phyloP scores from a whole-genome alignment of 1,139 yeast species.

The Taphrina confusa region DNA sequence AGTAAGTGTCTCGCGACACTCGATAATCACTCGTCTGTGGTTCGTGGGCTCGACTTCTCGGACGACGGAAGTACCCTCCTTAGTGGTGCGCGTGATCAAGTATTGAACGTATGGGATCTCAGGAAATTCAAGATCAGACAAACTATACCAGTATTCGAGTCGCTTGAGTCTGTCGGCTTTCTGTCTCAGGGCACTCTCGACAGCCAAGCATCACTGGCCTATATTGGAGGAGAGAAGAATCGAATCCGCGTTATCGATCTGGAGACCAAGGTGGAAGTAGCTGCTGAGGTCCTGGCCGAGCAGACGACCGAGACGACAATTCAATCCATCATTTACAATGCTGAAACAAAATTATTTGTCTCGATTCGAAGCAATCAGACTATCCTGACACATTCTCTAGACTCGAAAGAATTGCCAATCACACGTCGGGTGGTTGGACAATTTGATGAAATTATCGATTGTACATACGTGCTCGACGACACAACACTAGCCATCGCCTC shows the following conservation, averaged over 20 bases:
- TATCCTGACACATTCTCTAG: conserved; percentile 54
- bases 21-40: conserved; percentile 79
- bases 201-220: conserved; percentile 50
- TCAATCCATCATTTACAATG: conserved; percentile 37
- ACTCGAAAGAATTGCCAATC: conserved; percentile 49
- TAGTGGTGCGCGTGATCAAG: conserved; percentile 88
- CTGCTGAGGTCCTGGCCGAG: conserved; percentile 39
- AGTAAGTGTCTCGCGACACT: conserved; percentile 64
- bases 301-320: conserved; percentile 40
- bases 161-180: conserved; percentile 36
- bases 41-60: conserved; percentile 75
- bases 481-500: conserved; percentile 75
- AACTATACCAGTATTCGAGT: conserved; percentile 69
- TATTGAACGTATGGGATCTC: conserved; percentile 64
- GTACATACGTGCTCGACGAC: conserved; percentile 71
- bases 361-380: conserved; percentile 82
- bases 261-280: conserved; percentile 38
- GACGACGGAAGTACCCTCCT: conserved; percentile 58
- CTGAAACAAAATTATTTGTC: conserved; percentile 43
- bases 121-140: conserved; percentile 59
- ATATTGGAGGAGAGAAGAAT: conserved; percentile 82
- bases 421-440: conserved; percentile 76
- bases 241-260: conserved; percentile 63
- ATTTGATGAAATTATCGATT: conserved; percentile 92
- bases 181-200: conserved; percentile 46